Evolutionary conservation across 352 stramenopile genomes (phyloP).

Genomic region (Phytophthora constricta): DNA sequence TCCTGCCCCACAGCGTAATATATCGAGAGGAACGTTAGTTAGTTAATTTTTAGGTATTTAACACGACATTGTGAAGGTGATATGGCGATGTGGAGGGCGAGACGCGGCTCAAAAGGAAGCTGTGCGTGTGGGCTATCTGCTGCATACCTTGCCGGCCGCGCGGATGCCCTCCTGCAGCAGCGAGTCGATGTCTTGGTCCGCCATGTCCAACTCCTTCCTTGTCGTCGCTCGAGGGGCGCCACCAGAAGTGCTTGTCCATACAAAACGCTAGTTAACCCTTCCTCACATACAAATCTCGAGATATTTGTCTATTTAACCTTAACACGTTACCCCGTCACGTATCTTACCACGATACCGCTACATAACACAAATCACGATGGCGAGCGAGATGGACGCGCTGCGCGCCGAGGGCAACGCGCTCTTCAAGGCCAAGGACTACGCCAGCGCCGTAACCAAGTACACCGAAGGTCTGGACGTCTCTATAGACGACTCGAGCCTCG

Average conservation of each 20-base stretch:
- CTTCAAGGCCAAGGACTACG: slow-evolving; percentile 77
- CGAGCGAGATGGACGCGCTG: slow-evolving; percentile 56
- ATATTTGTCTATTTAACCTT: too few species aligned
- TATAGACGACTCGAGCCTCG: slow-evolving; percentile 8
- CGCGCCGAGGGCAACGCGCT: slow-evolving; percentile 76
- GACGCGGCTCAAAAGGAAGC: slow-evolving; percentile 7
- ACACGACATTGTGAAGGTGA: slow-evolving; percentile 4
- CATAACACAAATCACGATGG: slow-evolving; percentile 13
- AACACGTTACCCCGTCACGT: too few species aligned
- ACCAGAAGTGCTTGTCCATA: not conserved
- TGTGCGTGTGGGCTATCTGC: not conserved
- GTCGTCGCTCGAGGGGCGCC: slow-evolving; percentile 29
- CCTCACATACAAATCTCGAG: too few species aligned
- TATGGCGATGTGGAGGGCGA: not conserved
- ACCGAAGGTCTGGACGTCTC: slow-evolving; percentile 49
- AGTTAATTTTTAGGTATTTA: too few species aligned
- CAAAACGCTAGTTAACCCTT: not conserved
- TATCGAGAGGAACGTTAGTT: slow-evolving; percentile 6
- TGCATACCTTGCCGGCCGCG: slow-evolving; percentile 51
- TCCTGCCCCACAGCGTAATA: slow-evolving; percentile 10
- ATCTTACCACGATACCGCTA: not conserved
- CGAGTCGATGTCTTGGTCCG: slow-evolving; percentile 84
- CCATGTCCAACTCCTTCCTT: slow-evolving; percentile 39
- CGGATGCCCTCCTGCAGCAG: slow-evolving; percentile 81
- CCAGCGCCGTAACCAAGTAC: slow-evolving; percentile 70